Evolutionary conservation across 2,329 filamentous ascomycete genomes (phyloP).

Genomic region (Dothistroma septosporum): DNA sequence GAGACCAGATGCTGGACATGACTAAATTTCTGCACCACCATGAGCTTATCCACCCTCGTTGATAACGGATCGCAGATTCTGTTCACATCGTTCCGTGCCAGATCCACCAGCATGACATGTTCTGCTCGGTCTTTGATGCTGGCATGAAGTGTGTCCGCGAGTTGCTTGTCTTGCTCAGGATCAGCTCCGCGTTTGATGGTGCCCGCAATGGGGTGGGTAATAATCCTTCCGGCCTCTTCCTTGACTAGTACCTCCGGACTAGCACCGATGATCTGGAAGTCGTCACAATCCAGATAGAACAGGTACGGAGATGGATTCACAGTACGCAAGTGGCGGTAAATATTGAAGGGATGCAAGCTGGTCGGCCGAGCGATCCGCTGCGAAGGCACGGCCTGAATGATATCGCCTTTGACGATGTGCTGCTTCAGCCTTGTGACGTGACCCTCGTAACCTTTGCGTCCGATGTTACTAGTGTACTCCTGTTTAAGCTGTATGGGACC

Average conservation of each 20-base stretch:
- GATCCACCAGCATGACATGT: constrained; percentile 96
- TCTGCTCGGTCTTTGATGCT: constrained; percentile 90
- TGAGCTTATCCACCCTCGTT: constrained; percentile 85
- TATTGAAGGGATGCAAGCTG: constrained; percentile 90
- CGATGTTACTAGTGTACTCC: constrained; percentile 88
- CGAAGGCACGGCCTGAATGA: constrained; percentile 95
- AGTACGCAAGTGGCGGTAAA: constrained; percentile 93
- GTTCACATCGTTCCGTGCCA: constrained; percentile 95
- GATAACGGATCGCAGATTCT: constrained; percentile 86
- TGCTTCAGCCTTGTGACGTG: constrained; percentile 83
- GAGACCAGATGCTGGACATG: constrained; percentile 97
- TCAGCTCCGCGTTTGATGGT: constrained; percentile 85
- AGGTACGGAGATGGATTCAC: constrained; percentile 97
- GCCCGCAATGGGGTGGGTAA: constrained; percentile 95
- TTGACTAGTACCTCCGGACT: constrained; percentile 94
- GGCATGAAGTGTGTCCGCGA: constrained; percentile 70
- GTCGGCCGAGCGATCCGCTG: constrained; percentile 90
- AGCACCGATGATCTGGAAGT: constrained; percentile 93
- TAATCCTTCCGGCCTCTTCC: constrained; percentile 75
- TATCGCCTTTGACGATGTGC: constrained; percentile 87
- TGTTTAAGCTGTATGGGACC: constrained; percentile 66
- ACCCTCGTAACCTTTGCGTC: constrained; percentile 79
- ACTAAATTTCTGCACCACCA: constrained; percentile 91
- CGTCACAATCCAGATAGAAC: constrained; percentile 87
- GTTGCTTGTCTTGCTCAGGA: constrained; percentile 71